These are phyloP conservation scores for Yamadazyma akitaensis DNA, from an alignment of 805 yeast genomes.

Conservation along the genomic window DNA sequence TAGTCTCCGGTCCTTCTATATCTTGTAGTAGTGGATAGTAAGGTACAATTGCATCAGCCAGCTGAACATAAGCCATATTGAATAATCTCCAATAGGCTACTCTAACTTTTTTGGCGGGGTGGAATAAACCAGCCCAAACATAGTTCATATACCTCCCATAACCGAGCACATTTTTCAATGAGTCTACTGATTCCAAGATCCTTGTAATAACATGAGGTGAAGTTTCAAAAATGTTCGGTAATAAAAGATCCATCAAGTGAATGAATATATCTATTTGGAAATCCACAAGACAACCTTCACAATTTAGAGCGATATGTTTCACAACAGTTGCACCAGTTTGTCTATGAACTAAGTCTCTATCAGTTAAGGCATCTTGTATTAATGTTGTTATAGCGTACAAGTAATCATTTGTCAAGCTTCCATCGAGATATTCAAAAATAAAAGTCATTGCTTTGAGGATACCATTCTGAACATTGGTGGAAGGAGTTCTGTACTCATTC, in stretches of 20 bases:
- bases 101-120: constrained; percentile 88
- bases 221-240: constrained; percentile 91
- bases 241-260: constrained; percentile 72
- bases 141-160: constrained; percentile 72
- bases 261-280: constrained; percentile 62
- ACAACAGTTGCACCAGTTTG: constrained; percentile 93
- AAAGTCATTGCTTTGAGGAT: constrained; percentile 87
- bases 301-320: constrained; percentile 74
- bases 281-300: constrained; percentile 71
- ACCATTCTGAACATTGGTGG: constrained; percentile 92
- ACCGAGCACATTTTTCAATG: constrained; percentile 70
- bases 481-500: constrained; percentile 94
- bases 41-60: constrained; percentile 75
- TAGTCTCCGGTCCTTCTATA: constrained; percentile 18
- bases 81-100: constrained; percentile 81
- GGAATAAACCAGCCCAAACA: constrained; percentile 84
- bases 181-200: constrained; percentile 75
- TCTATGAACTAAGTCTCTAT: constrained; percentile 87
- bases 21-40: constrained; percentile 63
- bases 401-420: constrained; percentile 70
- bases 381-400: constrained; percentile 76
- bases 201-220: constrained; percentile 92
- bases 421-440: constrained; percentile 88
- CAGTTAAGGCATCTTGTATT: constrained; percentile 84
- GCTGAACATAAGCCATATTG: constrained; percentile 72